Evolutionary conservation across 2,329 filamentous ascomycete species (phyloP).

Genomic region (Sarocladiaceae sp.): DNA sequence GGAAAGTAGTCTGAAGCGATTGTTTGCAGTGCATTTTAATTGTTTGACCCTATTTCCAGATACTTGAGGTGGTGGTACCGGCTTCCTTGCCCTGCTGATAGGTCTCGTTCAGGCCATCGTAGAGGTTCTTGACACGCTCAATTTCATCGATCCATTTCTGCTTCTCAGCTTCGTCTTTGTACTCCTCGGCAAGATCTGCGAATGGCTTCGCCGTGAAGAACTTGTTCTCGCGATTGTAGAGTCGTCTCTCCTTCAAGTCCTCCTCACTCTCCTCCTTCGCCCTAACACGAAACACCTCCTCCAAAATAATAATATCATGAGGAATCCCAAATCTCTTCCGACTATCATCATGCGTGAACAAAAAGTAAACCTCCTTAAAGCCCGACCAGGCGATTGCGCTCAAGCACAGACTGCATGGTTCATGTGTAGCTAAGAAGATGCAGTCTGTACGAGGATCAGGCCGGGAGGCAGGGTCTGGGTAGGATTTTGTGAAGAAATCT

Average conservation of each 20-base stretch:
- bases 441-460: slow-evolving; percentile 40
- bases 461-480: slow-evolving; percentile 29
- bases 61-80: slow-evolving; percentile 39
- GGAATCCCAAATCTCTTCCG: slow-evolving; percentile 52
- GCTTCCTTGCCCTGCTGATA: slow-evolving; percentile 45
- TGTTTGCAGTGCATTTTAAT: neutral
- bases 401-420: slow-evolving; percentile 54
- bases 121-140: slow-evolving; percentile 43
- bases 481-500: slow-evolving; percentile 43
- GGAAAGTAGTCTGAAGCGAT: no score
- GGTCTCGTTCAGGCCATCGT: slow-evolving; percentile 39
- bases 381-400: slow-evolving; percentile 56
- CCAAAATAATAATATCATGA: slow-evolving; percentile 53
- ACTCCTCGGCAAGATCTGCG: slow-evolving; percentile 31
- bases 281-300: slow-evolving; percentile 49
- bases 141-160: slow-evolving; percentile 35
- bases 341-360: slow-evolving; percentile 57
- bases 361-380: slow-evolving; percentile 52
- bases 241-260: slow-evolving; percentile 30
- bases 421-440: slow-evolving; percentile 55
- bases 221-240: slow-evolving; percentile 54
- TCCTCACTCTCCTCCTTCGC: slow-evolving; percentile 32
- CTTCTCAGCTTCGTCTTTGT: slow-evolving; percentile 30
- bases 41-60: slow-evolving; percentile 37
- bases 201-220: slow-evolving; percentile 47